Base-by-base conservation (phyloP, 345 rosid genomes). In the Melastoma malabathricum region DNA sequence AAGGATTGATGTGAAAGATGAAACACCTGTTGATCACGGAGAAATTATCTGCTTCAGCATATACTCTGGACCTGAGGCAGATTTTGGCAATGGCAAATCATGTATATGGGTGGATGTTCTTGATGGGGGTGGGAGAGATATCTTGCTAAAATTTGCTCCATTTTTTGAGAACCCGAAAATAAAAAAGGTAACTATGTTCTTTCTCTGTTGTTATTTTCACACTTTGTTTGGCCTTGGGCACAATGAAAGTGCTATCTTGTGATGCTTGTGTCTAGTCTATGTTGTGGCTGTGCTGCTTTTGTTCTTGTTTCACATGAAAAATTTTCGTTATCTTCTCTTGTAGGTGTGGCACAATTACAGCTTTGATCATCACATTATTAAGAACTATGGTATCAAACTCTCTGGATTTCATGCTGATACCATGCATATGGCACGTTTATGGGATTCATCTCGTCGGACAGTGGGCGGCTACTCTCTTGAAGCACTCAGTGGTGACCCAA, bases 301-400 rank as follows among this genome's bases (percentile, higher is more conserved):
- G 38, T 29, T 4, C 38, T 29, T 10, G 9, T 34, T 34, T 5
- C 41, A 34, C 41, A 34, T 51, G 23, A 51, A 51, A 31, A 10
- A 9, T 29, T 31, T 2, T 6, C 0, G 3, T 51, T 17, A 15
- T 29, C 18, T 15, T 22, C 22, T 51, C 39, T n/a, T 60, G 59
- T 54, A 92, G 98, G 98, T 92, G 16, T 92, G 98, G 95, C 98
- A 92, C 73, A 92, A 92, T 65, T 92, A 92, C 63, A 87, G 96
- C 76, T 92, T 92, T 45, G 98, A 92, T 66, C 78, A 68, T 56
- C 98, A 92, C 63, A 75, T 87, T 43, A 64, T 92, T 48, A 74
- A 79, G 71, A 92, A 92, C 43, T 83, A 87, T 58, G 89, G 83
- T 41, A 51, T 92, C 54, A 64, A 76, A 66, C 64, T 92, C 58